Conservation (phyloP, 192 early-diverging fungal species). For the Globomyces pollinis-pini region DNA sequence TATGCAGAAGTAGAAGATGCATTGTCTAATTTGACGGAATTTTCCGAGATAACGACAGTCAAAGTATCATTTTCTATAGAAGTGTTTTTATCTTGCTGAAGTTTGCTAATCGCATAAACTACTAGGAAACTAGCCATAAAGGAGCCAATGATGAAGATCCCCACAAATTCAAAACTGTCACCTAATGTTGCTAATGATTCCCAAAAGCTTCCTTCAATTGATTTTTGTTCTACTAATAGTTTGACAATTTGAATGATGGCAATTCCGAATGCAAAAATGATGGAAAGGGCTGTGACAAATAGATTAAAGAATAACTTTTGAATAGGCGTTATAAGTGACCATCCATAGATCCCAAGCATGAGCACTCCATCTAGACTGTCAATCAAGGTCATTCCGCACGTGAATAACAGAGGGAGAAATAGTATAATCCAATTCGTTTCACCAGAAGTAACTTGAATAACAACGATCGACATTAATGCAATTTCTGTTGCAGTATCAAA, state of each 20-base stretch:
- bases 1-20: too few species aligned
- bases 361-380: constrained; percentile 63
- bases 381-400: constrained; percentile 59
- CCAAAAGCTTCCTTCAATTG: constrained; percentile 9
- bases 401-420: constrained; percentile 56
- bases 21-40: too few species aligned
- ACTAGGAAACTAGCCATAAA: neutral
- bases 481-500: constrained; percentile 70
- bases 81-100: too few species aligned
- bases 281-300: constrained; percentile 50
- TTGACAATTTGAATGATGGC: constrained; percentile 47
- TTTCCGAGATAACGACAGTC: too few species aligned
- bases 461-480: constrained; percentile 50
- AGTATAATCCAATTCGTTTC: constrained; percentile 46
- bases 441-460: constrained; percentile 34
- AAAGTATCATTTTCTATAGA: too few species aligned
- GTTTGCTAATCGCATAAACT: neutral
- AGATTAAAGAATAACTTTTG: constrained; percentile 63
- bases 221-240: constrained; percentile 28
- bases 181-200: constrained; percentile 1
- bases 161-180: constrained; percentile 7
- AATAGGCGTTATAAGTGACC: constrained; percentile 51
- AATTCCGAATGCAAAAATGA: constrained; percentile 51
- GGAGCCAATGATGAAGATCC: neutral
- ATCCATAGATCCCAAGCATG: constrained; percentile 57